Conservation (phyloP, 345 rosid species). For the Eucalyptus sideroxylon region DNA sequence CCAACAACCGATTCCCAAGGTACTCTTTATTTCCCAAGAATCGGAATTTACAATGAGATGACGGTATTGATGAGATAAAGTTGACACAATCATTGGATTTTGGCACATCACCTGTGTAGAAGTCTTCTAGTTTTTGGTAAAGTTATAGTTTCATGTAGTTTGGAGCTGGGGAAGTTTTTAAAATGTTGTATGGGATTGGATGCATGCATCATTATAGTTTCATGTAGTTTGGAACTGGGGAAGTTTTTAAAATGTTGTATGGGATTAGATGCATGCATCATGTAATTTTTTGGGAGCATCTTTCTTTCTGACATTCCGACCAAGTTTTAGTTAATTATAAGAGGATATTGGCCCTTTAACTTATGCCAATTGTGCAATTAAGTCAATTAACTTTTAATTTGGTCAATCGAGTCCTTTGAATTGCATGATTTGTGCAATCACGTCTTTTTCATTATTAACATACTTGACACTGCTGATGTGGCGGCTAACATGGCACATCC, state of each 20-base stretch:
- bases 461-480: not conserved
- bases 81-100: not conserved
- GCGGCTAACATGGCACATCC: not conserved
- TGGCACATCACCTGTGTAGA: not conserved
- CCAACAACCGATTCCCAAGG: conserved; percentile 82
- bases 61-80: not conserved
- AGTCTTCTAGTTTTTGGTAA: not conserved
- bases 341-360: not conserved
- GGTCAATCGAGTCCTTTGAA: not conserved
- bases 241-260: not conserved
- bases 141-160: not conserved
- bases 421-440: not conserved
- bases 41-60: not conserved
- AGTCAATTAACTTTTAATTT: not conserved
- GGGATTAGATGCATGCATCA: not conserved
- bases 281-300: not conserved
- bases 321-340: not conserved
- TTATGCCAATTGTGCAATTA: not conserved
- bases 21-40: not conserved
- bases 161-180: not conserved
- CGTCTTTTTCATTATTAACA: not conserved
- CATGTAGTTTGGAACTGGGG: not conserved
- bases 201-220: not conserved
- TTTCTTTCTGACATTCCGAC: not conserved
- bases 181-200: not conserved